Base-by-base conservation (phyloP, 306 rosid genomes). In the Prunus fruticosa region DNA sequence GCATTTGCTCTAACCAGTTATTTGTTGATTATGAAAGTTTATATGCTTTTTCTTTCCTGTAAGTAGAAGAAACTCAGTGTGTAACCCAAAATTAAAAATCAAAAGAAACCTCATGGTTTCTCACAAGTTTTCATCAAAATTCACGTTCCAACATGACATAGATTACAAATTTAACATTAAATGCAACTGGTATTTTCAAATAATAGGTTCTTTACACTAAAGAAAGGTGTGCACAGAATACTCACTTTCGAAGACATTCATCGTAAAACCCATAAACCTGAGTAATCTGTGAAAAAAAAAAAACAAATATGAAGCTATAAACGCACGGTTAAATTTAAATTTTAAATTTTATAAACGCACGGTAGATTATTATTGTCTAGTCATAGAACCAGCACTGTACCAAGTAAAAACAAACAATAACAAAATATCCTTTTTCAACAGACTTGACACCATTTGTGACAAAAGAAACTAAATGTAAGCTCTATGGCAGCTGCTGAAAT, bases 241-340 rank as follows among this genome's bases (percentile, higher is more conserved):
- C 98, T 91, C 86, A 96, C 97, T 95, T 91, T 71, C 97, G 82
- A 47, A 92, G 87, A 80, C 98, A 93, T 80, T 93, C 98, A 84
- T 93, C 97, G n/a, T 93, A 93, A 84, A 93, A 93, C 64, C 98
- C 98, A 84, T 93, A 93, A 57, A 93, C 97, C 84, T 93, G 97
- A 82, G 98, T 93, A 75, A 93, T 93, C 98, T 93, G 96, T 84
- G 62, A 53, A 71, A 75, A 60, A 25, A 25, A 69, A n/a, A 18
- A 25, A 45, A 71, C 18, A 43, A 32, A 69, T 11, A 73, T 27
- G n/a, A 73, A 47, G 9, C 58, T 61, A 62, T 11, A n/a, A 11
- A 60, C 46, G n/a, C n/a, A n/a, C n/a, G n/a, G n/a, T n/a, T n/a
- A n/a, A n/a, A n/a, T n/a, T n/a, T n/a, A n/a, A n/a, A n/a, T n/a